A percentile compares a stretch with the other conserved stretches of the same genome.
Evolutionary conservation across 495 filamentous ascomycete species (phyloP).

Genomic region (Corynascus novoguineensis): DNA sequence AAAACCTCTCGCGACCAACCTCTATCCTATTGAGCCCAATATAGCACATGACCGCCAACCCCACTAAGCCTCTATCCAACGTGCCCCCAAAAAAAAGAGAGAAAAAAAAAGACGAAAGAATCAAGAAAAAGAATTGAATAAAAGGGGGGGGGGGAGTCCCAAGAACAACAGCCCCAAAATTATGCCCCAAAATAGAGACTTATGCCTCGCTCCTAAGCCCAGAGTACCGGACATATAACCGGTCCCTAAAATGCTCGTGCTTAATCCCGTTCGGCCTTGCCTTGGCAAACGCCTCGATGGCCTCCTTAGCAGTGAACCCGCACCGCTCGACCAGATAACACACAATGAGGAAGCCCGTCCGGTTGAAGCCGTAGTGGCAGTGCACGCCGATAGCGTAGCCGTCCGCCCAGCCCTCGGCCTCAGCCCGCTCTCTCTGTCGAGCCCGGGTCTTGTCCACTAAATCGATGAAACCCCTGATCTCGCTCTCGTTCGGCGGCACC

Average conservation of each 20-base stretch:
- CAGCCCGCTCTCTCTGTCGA: constrained; percentile 38
- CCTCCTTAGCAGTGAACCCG: constrained; percentile 65
- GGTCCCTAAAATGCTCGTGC: constrained; percentile 84
- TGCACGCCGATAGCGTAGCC: constrained; percentile 68
- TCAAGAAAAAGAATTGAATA: neutral
- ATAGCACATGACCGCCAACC: neutral
- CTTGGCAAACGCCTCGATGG: constrained; percentile 72
- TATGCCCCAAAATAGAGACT: neutral
- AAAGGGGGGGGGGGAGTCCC: neutral
- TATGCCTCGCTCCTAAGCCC: constrained; percentile 20
- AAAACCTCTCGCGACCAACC: constrained; percentile 10
- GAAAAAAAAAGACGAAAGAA: constrained; percentile 1
- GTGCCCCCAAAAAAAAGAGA: neutral
- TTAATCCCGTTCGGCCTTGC: constrained; percentile 76
- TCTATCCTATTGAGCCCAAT: constrained; percentile 9
- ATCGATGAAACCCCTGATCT: constrained; percentile 69
- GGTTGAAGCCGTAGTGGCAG: constrained; percentile 93
- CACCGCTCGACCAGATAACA: constrained; percentile 83
- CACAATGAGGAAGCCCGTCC: constrained; percentile 86
- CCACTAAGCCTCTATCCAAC: neutral
- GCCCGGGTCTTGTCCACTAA: constrained; percentile 68
- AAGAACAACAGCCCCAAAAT: no score
- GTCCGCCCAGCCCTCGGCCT: constrained; percentile 36
- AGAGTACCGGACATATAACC: constrained; percentile 72
- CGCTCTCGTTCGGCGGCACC: constrained; percentile 72